A percentile compares a stretch with the other conserved stretches of the same genome.
Evolutionary conservation across 441 rosid species (phyloP).

Genomic region (Gossypium lobatum): DNA sequence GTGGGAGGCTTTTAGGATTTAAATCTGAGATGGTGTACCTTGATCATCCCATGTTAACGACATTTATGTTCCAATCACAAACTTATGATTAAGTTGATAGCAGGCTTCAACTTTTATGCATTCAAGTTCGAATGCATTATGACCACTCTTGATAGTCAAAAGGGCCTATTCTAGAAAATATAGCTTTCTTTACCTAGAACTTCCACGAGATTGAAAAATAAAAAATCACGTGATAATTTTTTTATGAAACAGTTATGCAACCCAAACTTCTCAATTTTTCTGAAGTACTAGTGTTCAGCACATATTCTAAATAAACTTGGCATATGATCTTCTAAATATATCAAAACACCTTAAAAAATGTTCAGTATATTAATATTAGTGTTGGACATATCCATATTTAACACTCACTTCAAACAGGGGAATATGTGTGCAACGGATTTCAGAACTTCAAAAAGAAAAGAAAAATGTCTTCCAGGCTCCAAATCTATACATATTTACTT

Average conservation of each 20-base stretch:
- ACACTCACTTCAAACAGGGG: background rate
- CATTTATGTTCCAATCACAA: background rate
- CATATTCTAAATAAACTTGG: background rate
- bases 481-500: background rate
- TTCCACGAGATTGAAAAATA: background rate
- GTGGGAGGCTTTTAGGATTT: background rate
- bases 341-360: background rate
- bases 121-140: background rate
- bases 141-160: background rate
- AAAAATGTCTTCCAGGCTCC: background rate
- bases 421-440: background rate
- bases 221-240: background rate
- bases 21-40: background rate
- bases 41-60: background rate
- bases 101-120: background rate
- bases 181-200: background rate
- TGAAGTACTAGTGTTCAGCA: background rate
- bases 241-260: background rate
- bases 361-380: background rate
- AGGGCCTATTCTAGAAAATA: background rate
- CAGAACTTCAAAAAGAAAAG: background rate
- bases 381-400: background rate
- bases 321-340: background rate
- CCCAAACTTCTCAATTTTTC: background rate
- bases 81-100: background rate